Conservation (phyloP, 2,329 filamentous ascomycete species). For the Trichoderma asperellum region DNA sequence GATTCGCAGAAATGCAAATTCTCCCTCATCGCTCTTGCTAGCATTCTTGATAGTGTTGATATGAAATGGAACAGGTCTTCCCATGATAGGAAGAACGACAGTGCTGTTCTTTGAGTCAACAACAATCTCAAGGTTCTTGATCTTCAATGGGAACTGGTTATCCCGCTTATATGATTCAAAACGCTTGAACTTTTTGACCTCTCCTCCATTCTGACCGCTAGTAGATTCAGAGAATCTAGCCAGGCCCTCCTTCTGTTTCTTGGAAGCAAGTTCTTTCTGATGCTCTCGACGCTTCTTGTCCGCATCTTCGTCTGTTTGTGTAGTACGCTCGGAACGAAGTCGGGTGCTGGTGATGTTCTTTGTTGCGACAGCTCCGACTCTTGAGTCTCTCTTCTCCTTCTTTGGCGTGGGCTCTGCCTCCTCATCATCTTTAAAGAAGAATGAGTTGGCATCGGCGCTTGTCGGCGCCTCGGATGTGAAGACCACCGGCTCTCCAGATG, state of each 20-base stretch:
- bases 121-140: conserved; percentile 85
- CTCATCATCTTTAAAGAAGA: conserved; percentile 98
- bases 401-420: conserved; percentile 85
- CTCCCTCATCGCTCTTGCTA: conserved; percentile 94
- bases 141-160: conserved; percentile 82
- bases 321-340: conserved; percentile 85
- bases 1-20: conserved; percentile 91
- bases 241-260: conserved; percentile 88
- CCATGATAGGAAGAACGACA: conserved; percentile 94
- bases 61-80: conserved; percentile 94
- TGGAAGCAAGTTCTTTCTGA: conserved; percentile 83
- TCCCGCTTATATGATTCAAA: conserved; percentile 99
- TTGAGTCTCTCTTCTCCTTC: conserved; percentile 82
- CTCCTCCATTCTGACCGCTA: conserved; percentile 81
- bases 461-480: conserved; percentile 93
- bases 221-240: conserved; percentile 85
- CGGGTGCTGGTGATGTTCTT: conserved; percentile 96
- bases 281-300: conserved; percentile 87
- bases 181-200: conserved; percentile 97
- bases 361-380: conserved; percentile 83
- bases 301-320: conserved; percentile 85
- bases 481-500: conserved; percentile 74
- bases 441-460: conserved; percentile 91
- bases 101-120: conserved; percentile 90
- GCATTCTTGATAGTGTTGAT: conserved; percentile 98